Evolutionary conservation across 75 land plant genomes (phyloP).

Genomic region (Cupressus sempervirens): DNA sequence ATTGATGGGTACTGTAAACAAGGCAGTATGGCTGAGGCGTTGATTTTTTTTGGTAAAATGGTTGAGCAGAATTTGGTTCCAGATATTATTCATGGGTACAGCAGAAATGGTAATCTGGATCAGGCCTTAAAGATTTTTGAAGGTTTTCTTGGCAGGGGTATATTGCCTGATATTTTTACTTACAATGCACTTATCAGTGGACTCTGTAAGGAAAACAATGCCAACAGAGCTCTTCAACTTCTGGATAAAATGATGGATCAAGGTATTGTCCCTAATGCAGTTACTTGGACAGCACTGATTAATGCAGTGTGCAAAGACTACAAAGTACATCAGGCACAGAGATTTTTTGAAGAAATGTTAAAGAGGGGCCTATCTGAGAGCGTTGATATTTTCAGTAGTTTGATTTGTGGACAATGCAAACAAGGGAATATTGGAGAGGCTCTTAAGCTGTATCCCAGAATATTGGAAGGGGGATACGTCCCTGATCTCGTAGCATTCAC

Average conservation of each 20-base stretch:
- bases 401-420: constrained; percentile 34
- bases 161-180: constrained; percentile 22
- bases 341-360: constrained; percentile 13
- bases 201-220: constrained; percentile 28
- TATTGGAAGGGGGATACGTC: constrained; percentile 20
- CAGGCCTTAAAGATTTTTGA: constrained; percentile 16
- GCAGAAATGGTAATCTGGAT: constrained; percentile 18
- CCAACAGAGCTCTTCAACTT: constrained; percentile 25
- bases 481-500: constrained; percentile 27
- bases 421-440: constrained; percentile 18
- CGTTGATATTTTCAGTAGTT: constrained; percentile 24
- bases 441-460: constrained; percentile 14
- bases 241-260: constrained; percentile 21
- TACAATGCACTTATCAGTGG: constrained; percentile 37
- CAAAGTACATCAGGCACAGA: constrained; percentile 12
- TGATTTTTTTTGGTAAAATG: constrained; percentile 28
- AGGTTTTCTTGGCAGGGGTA: constrained; percentile 13
- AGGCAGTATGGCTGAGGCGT: constrained; percentile 18
- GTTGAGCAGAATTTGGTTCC: constrained; percentile 13
- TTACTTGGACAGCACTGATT: constrained; percentile 21
- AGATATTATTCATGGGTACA: constrained; percentile 29
- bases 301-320: constrained; percentile 24
- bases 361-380: constrained; percentile 33
- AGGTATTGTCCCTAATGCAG: constrained; percentile 23
- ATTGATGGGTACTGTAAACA: constrained; percentile 30